These are phyloP conservation scores for Neonectria magnoliae DNA, from an alignment of 2,329 filamentous ascomycete genomes.

Conservation along the genomic window DNA sequence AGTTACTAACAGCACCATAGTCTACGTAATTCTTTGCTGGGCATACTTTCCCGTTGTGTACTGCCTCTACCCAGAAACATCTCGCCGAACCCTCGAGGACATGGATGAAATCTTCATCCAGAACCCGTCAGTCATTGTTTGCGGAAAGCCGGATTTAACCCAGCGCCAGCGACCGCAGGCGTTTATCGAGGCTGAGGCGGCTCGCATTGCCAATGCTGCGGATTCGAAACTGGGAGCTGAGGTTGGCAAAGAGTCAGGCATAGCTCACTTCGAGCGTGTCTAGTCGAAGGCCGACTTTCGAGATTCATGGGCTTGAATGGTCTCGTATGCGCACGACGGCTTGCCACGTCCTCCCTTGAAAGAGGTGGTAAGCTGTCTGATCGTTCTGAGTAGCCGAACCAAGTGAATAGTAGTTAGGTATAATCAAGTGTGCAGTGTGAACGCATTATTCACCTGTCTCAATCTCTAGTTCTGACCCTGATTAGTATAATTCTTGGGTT, in stretches of 20 bases:
- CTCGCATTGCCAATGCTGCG: conserved; percentile 39
- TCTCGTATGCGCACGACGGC: not conserved
- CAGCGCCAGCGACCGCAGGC: conserved; percentile 49
- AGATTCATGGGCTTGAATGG: not conserved
- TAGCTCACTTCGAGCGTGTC: conserved; percentile 11
- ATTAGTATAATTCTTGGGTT: too few relatives aligned
- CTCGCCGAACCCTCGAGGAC: conserved; percentile 58
- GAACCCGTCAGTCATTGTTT: conserved; percentile 46
- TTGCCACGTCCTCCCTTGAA: not conserved
- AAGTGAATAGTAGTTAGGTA: not conserved
- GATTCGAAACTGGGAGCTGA: conserved; percentile 2
- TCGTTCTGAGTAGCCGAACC: not conserved
- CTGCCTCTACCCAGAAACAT: conserved; percentile 61
- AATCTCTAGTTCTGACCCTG: too few relatives aligned
- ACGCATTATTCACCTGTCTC: too few relatives aligned
- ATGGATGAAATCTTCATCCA: conserved; percentile 56
- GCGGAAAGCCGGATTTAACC: conserved; percentile 45
- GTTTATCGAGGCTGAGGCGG: conserved; percentile 49
- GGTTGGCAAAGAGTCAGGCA: not conserved
- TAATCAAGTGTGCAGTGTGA: too few relatives aligned
- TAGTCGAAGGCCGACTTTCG: not conserved
- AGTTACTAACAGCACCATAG: conserved; percentile 22
- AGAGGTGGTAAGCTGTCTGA: not conserved
- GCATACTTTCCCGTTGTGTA: conserved; percentile 54
- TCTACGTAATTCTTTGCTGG: conserved; percentile 48